These are phyloP conservation scores for Ceratorhiza oryzae-sativae DNA, from an alignment of 1,284 basidiomycete genomes.

Conservation along the genomic window DNA sequence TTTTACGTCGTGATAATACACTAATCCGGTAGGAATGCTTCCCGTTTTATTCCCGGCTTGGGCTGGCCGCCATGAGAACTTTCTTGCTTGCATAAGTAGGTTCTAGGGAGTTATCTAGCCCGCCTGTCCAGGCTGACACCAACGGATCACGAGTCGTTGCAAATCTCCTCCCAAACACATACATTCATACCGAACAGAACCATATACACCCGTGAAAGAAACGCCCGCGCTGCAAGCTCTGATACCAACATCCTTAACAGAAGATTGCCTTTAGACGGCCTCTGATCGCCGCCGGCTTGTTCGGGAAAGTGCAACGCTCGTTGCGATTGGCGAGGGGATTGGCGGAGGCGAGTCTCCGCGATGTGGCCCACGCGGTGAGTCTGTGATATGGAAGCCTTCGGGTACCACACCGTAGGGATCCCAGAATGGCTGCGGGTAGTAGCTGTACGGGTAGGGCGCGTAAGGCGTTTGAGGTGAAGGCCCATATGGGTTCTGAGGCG, in stretches of 20 bases:
- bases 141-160: background rate
- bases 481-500: background rate
- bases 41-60: background rate
- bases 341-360: slow-evolving; percentile 32
- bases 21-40: background rate
- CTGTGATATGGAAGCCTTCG: background rate
- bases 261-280: too few species aligned
- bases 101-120: background rate
- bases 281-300: background rate
- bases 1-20: background rate
- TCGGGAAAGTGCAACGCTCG: background rate
- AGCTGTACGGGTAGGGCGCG: slow-evolving; percentile 6
- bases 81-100: background rate
- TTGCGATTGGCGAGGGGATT: slow-evolving; percentile 32
- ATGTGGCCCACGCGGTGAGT: background rate
- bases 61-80: background rate
- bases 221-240: background rate
- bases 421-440: slow-evolving; percentile 18
- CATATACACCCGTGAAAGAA: background rate
- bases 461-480: background rate
- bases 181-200: background rate
- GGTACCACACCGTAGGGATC: background rate
- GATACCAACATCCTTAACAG: too few species aligned
- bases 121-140: background rate
- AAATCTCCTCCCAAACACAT: background rate